Percentiles rank a stretch among this genome's conserved stretches.
Evolutionary conservation across 768 basidiomycete species (phyloP).

Genomic region (Candolleomyces eurysporus): DNA sequence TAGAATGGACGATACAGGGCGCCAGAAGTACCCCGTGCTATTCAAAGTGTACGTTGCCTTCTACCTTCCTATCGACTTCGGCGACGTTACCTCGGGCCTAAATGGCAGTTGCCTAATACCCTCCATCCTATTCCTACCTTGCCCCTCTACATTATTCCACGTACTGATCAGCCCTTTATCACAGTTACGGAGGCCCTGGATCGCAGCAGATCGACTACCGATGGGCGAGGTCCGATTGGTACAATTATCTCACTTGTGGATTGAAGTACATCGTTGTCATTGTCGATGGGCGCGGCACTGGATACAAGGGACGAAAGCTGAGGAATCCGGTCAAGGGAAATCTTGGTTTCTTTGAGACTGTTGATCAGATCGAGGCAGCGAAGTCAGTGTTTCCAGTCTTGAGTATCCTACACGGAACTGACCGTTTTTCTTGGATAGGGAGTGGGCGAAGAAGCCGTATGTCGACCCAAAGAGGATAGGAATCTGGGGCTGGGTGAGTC

Average conservation of each 20-base stretch:
- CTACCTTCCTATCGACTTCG: background rate
- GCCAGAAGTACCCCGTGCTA: conserved; percentile 92
- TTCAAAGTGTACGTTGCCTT: conserved; percentile 67
- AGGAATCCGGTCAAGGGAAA: conserved; percentile 88
- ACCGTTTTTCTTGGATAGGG: conserved; percentile 32
- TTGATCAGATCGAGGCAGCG: conserved; percentile 88
- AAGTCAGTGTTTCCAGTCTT: conserved; percentile 44
- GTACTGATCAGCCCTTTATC: background rate
- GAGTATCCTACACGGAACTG: background rate
- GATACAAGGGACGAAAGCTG: conserved; percentile 80
- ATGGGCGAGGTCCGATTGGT: conserved; percentile 73
- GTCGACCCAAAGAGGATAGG: conserved; percentile 88
- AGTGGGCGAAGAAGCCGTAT: conserved; percentile 85
- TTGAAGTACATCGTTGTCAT: conserved; percentile 82
- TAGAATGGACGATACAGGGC: conserved; percentile 91
- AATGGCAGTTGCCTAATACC: too few species aligned
- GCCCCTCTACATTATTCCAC: too few species aligned
- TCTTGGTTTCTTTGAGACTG: conserved; percentile 85
- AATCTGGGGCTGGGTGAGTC: conserved; percentile 95
- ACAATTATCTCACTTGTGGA: conserved; percentile 79
- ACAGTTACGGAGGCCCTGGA: conserved; percentile 86
- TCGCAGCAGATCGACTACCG: conserved; percentile 73
- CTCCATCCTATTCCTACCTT: too few species aligned
- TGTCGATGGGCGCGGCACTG: conserved; percentile 94
- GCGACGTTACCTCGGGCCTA: too few species aligned